Percentiles rank a stretch among this genome's conserved stretches.
Conservation (phyloP, 2,329 filamentous ascomycete genomes). For the Fusarium tanahbumbuense region DNA sequence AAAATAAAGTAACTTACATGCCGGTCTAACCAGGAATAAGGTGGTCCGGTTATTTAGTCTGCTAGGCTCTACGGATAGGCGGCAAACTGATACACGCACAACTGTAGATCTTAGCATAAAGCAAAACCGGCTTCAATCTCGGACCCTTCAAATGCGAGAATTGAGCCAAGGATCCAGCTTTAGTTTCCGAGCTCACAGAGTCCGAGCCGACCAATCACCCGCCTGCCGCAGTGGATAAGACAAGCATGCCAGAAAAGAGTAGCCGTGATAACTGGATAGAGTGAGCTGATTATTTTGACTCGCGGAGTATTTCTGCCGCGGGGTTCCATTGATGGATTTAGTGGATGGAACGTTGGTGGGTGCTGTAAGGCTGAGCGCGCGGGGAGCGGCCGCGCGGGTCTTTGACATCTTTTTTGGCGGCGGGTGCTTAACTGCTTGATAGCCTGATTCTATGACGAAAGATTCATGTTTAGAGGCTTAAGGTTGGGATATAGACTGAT, state of each 20-base stretch:
- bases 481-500: neutral
- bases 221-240: too few relatives aligned
- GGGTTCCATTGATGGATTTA: neutral
- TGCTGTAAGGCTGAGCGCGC: neutral
- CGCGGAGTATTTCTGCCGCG: too few relatives aligned
- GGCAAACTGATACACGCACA: neutral
- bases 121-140: neutral
- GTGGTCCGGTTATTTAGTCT: neutral
- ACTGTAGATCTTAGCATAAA: neutral
- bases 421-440: neutral
- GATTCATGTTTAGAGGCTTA: neutral
- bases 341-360: neutral
- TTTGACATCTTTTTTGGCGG: neutral
- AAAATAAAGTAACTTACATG: neutral
- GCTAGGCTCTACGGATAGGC: too few relatives aligned
- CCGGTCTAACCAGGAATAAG: neutral
- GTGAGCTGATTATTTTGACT: too few relatives aligned
- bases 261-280: too few relatives aligned
- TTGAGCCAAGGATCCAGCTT: neutral
- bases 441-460: neutral
- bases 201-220: neutral
- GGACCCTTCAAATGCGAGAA: neutral
- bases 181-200: neutral
- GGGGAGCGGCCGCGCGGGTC: neutral
- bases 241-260: too few relatives aligned